Evolutionary conservation across 768 basidiomycete genomes (phyloP), one percentile per base, ranked within the genome.

Genomic region (Phaeotremella skinneri): DNA sequence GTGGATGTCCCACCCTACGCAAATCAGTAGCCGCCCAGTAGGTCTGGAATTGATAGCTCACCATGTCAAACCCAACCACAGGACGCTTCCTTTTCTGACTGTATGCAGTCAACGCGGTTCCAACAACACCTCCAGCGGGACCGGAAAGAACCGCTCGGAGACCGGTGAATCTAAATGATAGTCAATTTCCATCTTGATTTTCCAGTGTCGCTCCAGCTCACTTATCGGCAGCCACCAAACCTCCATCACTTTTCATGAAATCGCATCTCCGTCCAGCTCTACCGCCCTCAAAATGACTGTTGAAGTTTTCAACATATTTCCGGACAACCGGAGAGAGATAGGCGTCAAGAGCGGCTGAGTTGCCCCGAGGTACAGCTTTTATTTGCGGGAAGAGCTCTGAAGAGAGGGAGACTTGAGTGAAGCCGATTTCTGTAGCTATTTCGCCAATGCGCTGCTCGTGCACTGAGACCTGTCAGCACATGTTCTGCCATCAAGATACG

Each of bases 381-480:
- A 62, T 61, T 14, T 41, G 26, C 3, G 60, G 64, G 2, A 58
- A 62, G 21, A 68, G 56, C 5, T 45, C 42, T 32, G 55, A 49
- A 3, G 63, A 62, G 23, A 62, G 52, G 34, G 60, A 68, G 31
- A 62, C 54, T 23, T 67, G 65, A 32, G 63, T 62, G 37, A 68
- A 70, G 2, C 69, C 69, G 48, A 70, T 68, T 16, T 52, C 39
- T 17, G 42, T 20, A 13, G 69, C 63, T 26, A 70, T 55, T 21
- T 57, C 32, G 13, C 43, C 69, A 26, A 67, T 51, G 25, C 49
- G 57, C 3, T 49, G 56, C 32, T 70, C 69, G 49, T 70, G 69
- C 7, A 63, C 67, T 62, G 49, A 5, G 29, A 6, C 6, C 88
- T 91, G 75, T 9, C n/a, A 9, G 37, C 55, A 55, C 27, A 3